Evolutionary conservation across 805 yeast species (phyloP).

Genomic region (Monosporozyma yasuniensis): DNA sequence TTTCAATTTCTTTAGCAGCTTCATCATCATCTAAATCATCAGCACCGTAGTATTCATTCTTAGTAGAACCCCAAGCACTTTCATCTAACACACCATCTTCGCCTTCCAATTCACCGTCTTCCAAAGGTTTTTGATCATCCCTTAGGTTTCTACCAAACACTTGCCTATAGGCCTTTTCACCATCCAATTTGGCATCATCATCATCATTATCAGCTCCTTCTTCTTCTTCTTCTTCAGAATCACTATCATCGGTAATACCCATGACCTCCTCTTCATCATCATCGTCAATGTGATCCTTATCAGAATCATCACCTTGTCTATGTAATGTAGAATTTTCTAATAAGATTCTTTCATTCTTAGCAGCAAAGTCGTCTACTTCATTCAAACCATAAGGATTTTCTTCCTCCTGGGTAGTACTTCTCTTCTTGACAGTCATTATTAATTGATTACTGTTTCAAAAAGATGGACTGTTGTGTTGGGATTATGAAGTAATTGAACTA

Average conservation of each 20-base stretch:
- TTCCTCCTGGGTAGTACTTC: conserved; percentile 4
- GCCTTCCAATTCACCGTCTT: conserved; percentile 23
- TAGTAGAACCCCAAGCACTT: conserved; percentile 39
- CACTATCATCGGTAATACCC: conserved; percentile 28
- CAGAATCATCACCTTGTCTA: conserved; percentile 33
- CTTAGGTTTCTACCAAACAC: conserved; percentile 29
- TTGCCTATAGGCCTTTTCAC: conserved; percentile 32
- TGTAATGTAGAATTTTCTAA: conserved; percentile 48
- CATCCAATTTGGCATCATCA: conserved; percentile 25
- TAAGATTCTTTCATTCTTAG: conserved; percentile 47
- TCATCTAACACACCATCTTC: conserved; percentile 30
- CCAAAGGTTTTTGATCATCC: conserved; percentile 20
- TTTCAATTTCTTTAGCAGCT: conserved; percentile 67
- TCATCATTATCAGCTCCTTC: no score
- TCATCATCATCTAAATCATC: conserved; percentile 52
- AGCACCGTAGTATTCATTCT: conserved; percentile 45
- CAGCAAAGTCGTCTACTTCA: conserved; percentile 63
- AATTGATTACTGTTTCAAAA: background rate
- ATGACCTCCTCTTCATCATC: conserved; percentile 44
- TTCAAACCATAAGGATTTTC: conserved; percentile 41
- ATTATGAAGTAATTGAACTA: background rate
- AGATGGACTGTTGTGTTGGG: background rate
- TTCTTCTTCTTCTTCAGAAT: conserved; percentile 21
- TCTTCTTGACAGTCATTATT: conserved; percentile 10
- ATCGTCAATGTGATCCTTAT: conserved; percentile 39